Conservation (phyloP, 768 basidiomycete species). For the Pleurotus ostreatus region DNA sequence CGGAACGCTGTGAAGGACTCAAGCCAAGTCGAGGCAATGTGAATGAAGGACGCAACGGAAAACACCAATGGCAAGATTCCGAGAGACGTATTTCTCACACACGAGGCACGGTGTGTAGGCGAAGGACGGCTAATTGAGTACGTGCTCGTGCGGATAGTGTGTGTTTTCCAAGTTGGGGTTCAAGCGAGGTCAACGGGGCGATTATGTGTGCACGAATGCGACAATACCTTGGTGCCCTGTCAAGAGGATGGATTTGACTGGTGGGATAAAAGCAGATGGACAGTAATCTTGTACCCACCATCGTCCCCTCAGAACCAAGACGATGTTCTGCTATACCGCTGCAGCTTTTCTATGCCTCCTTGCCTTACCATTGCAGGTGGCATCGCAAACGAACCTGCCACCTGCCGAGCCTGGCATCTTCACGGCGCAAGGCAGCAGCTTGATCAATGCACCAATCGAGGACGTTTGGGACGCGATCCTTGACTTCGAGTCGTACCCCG, state of each 20-base stretch:
- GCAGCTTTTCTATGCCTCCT: not conserved
- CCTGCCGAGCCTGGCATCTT: slow-evolving; percentile 31
- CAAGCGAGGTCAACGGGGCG: not conserved
- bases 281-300: not conserved
- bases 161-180: not conserved
- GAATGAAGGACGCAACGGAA: no score
- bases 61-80: no score
- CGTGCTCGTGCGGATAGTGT: not conserved
- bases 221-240: not conserved
- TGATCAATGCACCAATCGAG: slow-evolving; percentile 48
- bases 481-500: slow-evolving; percentile 45
- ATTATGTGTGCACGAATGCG: not conserved
- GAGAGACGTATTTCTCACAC: no score
- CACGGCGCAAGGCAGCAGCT: slow-evolving; percentile 25
- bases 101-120: no score
- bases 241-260: no score
- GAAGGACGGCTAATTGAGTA: not conserved
- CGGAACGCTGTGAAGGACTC: no score
- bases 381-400: slow-evolving; percentile 18
- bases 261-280: not conserved
- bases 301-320: not conserved
- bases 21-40: no score
- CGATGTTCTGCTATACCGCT: not conserved
- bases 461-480: slow-evolving; percentile 46
- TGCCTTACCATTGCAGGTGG: not conserved